Base-by-base conservation (phyloP, 306 rosid species). In the Fragaria iinumae region DNA sequence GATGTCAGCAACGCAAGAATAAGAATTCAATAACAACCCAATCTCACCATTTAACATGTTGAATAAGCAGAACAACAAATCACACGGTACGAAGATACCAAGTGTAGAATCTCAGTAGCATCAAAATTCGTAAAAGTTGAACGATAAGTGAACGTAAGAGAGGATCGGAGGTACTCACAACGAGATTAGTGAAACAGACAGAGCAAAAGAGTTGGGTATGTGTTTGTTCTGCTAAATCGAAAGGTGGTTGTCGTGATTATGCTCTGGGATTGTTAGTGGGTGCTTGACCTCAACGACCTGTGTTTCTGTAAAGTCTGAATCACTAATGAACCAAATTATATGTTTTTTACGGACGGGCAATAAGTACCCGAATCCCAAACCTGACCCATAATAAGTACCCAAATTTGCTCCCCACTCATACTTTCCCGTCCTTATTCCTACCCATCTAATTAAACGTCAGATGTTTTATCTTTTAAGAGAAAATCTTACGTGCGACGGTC, bases 381-480 rank as follows among this genome's bases (percentile, higher is more conserved):
- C n/a, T n/a, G n/a, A n/a, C n/a, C n/a, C n/a, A n/a, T n/a, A n/a
- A n/a, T n/a, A n/a, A n/a, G n/a, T n/a, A n/a, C n/a, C n/a, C 25
- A 25, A 25, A 25, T 25, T 25, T 27, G 27, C 27, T 27, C 27
- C 27, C 1, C 1, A 27, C 27, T 1, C 1, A 1, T 1, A 27
- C 1, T 27, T 27, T 1, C 27, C 27, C 27, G 1, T 1, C 27
- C 27, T 27, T 27, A 27, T 29, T 2, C 2, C 0, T 29, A n/a
- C n/a, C n/a, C n/a, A n/a, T n/a, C n/a, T n/a, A 29, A 2, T 29
- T 29, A 2, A 1, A 1, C 32, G 2, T 2, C 2, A 1, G 2
- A 29, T 29, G 2, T 29, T 2, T 1, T 27, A 1, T 27, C 25
- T 25, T 25, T 25, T 25, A 25, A 25, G 29, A 27, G 29, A 27